Conservation (phyloP, 2,329 filamentous ascomycete genomes). For the Xylaria sp. region DNA sequence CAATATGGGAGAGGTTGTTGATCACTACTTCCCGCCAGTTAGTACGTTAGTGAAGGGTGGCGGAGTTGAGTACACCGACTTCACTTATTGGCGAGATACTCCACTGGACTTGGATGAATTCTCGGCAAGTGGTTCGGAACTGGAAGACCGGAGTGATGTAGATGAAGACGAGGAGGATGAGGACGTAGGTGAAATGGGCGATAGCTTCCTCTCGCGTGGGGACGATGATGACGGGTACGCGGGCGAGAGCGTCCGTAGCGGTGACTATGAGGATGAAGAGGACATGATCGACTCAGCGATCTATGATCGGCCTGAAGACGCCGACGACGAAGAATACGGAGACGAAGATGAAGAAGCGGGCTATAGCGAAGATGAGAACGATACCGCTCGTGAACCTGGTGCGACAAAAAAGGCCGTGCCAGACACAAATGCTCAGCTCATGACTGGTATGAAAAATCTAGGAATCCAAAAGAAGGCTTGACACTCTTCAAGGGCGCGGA, state of each 20-base stretch:
- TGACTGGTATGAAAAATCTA: conserved; percentile 64
- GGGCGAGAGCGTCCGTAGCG: conserved; percentile 51
- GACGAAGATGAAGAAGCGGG: conserved; percentile 45
- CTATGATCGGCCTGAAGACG: conserved; percentile 45
- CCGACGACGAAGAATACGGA: conserved; percentile 43
- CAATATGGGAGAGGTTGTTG: conserved; percentile 94
- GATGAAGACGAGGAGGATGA: conserved; percentile 52
- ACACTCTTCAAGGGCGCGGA: background rate
- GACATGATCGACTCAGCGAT: conserved; percentile 49
- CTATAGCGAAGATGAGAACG: conserved; percentile 38
- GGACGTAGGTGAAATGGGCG: conserved; percentile 51
- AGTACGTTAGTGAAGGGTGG: conserved; percentile 85
- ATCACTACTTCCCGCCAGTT: conserved; percentile 96
- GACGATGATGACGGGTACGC: conserved; percentile 46
- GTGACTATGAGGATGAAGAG: conserved; percentile 52
- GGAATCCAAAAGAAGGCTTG: conserved; percentile 49
- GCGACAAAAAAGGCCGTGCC: conserved; percentile 39
- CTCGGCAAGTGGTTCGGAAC: conserved; percentile 70
- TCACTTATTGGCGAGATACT: conserved; percentile 91
- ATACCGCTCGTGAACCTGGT: conserved; percentile 23
- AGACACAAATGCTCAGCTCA: conserved; percentile 62
- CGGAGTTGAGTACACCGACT: conserved; percentile 95
- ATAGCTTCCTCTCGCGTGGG: conserved; percentile 51
- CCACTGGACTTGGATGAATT: conserved; percentile 89
- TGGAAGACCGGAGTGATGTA: conserved; percentile 49